Evolutionary conservation across 2,329 filamentous ascomycete genomes (phyloP).

Genomic region (Curvularia hawaiiensis): DNA sequence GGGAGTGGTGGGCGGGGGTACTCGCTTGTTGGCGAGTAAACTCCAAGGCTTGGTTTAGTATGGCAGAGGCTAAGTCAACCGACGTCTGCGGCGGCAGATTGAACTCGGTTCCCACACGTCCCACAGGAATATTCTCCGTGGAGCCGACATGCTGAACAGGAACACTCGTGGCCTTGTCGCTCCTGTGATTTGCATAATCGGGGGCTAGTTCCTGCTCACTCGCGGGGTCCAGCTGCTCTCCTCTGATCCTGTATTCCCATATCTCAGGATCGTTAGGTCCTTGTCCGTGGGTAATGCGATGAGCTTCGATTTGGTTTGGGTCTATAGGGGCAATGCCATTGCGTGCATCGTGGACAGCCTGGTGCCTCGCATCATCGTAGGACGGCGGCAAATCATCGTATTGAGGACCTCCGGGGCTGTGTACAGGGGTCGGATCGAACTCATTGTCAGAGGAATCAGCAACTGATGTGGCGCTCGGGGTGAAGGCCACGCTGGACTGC

Average conservation of each 20-base stretch:
- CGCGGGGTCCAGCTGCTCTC: slow-evolving; percentile 22
- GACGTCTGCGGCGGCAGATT: background rate
- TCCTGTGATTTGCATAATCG: slow-evolving; percentile 26
- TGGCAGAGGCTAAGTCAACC: slow-evolving; percentile 11
- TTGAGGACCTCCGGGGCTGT: slow-evolving; percentile 39
- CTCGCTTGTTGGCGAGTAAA: slow-evolving; percentile 36
- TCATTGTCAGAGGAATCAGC: slow-evolving; percentile 42
- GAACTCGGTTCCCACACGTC: slow-evolving; percentile 13
- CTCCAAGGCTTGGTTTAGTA: slow-evolving; percentile 32
- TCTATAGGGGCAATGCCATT: slow-evolving; percentile 33
- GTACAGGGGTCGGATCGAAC: slow-evolving; percentile 37
- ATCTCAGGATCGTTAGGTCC: slow-evolving; percentile 30
- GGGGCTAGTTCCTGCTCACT: slow-evolving; percentile 29
- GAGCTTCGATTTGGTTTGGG: slow-evolving; percentile 36
- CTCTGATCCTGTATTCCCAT: slow-evolving; percentile 33
- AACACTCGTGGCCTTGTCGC: slow-evolving; percentile 24
- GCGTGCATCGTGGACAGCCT: slow-evolving; percentile 36
- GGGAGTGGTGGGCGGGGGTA: slow-evolving; percentile 31
- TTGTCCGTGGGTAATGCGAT: slow-evolving; percentile 31
- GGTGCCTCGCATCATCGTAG: slow-evolving; percentile 44
- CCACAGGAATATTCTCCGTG: slow-evolving; percentile 32
- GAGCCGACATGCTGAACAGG: slow-evolving; percentile 33
- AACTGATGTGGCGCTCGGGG: slow-evolving; percentile 36
- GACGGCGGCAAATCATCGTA: slow-evolving; percentile 47
- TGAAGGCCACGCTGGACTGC: slow-evolving; percentile 27